phyloP scores from a whole-genome alignment of 305 asterid genomes.

The Fraxinus platypoda region DNA sequence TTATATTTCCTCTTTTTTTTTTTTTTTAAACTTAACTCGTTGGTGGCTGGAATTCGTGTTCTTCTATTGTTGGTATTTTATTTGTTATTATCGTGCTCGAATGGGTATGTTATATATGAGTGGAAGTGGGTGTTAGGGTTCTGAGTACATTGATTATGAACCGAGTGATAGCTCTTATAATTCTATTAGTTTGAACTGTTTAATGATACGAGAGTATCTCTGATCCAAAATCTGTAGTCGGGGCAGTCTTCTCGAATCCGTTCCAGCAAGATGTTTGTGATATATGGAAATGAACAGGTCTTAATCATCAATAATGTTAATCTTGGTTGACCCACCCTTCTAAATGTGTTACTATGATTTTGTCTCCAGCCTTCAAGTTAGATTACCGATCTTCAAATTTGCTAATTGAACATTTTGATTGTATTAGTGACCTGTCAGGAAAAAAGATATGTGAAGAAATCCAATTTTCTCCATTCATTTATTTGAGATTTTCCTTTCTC shows the following conservation, averaged over 20 bases:
- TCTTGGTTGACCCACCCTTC: background rate
- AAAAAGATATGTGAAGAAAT: background rate
- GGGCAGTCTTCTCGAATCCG: background rate
- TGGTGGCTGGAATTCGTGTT: constrained; percentile 5
- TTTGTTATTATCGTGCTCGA: background rate
- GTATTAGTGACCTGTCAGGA: background rate
- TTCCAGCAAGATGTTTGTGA: background rate
- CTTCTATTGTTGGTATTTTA: constrained; percentile 4
- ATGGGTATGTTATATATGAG: background rate
- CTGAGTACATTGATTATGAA: background rate
- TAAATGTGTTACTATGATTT: background rate
- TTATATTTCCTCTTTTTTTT: background rate
- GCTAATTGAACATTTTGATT: background rate
- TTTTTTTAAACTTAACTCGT: constrained; percentile 1
- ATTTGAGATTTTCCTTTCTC: background rate
- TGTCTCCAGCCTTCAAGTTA: background rate
- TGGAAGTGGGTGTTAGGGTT: background rate
- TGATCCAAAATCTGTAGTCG: background rate
- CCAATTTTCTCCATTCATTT: background rate
- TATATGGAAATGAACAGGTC: background rate
- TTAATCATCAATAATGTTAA: background rate
- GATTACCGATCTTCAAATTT: background rate
- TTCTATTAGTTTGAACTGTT: background rate
- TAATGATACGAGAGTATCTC: background rate
- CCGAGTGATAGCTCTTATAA: background rate